A percentile compares a stretch with the other conserved stretches of the same genome.
phyloP scores from a whole-genome alignment of 2,329 filamentous ascomycete species.

The Diaporthe velutina region DNA sequence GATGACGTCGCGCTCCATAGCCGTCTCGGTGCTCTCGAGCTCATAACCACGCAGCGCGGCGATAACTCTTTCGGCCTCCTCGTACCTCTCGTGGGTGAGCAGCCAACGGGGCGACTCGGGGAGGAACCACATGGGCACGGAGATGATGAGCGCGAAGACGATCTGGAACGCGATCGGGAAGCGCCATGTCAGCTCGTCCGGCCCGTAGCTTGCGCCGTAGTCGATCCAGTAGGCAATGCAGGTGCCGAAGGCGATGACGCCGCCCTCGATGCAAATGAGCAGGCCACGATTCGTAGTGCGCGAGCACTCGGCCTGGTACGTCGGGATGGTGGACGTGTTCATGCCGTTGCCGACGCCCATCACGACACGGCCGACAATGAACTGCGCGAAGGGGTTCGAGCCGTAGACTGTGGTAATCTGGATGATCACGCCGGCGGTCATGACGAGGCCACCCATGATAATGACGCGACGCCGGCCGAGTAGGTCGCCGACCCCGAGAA shows the following conservation, averaged over 20 bases:
- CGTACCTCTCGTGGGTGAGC: conserved; percentile 50
- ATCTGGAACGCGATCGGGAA: conserved; percentile 64
- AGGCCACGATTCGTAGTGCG: conserved; percentile 58
- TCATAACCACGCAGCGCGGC: conserved; percentile 56
- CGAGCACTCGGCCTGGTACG: conserved; percentile 61
- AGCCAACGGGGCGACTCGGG: conserved; percentile 58
- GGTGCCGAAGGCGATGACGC: conserved; percentile 59
- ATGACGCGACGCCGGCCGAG: conserved; percentile 67
- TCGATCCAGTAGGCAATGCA: conserved; percentile 61
- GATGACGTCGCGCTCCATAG: conserved; percentile 70
- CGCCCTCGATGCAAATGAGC: conserved; percentile 59
- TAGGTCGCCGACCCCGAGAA: conserved; percentile 66
- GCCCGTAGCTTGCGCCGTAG: conserved; percentile 57
- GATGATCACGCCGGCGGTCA: conserved; percentile 72
- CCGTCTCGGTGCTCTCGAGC: conserved; percentile 67
- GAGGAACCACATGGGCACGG: conserved; percentile 52
- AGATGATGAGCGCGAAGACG: conserved; percentile 50
- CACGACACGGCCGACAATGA: conserved; percentile 62
- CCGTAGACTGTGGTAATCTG: conserved; percentile 58
- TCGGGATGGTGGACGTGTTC: conserved; percentile 61
- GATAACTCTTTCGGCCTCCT: conserved; percentile 53
- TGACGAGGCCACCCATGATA: conserved; percentile 66
- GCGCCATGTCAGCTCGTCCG: conserved; percentile 62
- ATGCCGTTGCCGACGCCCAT: conserved; percentile 67
- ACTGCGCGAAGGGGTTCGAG: conserved; percentile 54